phyloP scores from a whole-genome alignment of 2,329 filamentous ascomycete species.

The Phialocephala sp. region DNA sequence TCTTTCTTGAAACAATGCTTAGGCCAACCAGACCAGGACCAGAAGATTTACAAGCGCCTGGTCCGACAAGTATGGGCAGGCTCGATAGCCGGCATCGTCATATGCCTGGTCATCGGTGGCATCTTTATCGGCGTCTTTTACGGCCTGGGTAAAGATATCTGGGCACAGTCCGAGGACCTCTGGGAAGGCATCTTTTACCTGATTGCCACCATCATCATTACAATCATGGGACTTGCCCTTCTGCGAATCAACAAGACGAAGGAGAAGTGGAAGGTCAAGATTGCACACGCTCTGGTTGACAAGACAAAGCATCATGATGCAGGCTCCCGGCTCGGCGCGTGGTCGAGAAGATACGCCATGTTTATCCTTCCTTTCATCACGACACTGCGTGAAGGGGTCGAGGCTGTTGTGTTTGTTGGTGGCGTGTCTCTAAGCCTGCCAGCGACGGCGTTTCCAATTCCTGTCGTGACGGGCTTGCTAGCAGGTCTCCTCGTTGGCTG shows the following conservation, averaged over 20 bases:
- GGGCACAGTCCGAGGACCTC: slow-evolving; percentile 70
- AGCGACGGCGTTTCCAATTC: background rate
- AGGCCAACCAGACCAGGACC: slow-evolving; percentile 64
- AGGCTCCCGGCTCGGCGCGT: slow-evolving; percentile 33
- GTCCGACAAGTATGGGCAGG: slow-evolving; percentile 67
- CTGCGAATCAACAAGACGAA: slow-evolving; percentile 80
- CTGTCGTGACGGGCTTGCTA: background rate
- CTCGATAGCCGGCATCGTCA: slow-evolving; percentile 54
- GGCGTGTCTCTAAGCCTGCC: background rate
- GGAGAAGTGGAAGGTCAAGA: slow-evolving; percentile 83
- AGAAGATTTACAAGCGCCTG: slow-evolving; percentile 66
- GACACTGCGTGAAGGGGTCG: background rate
- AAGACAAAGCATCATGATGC: slow-evolving; percentile 45
- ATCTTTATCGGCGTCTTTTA: slow-evolving; percentile 51
- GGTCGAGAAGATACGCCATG: background rate
- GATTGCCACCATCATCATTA: slow-evolving; percentile 78
- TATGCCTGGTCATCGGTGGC: slow-evolving; percentile 59
- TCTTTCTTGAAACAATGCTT: slow-evolving; percentile 82
- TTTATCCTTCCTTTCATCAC: background rate
- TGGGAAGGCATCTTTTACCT: slow-evolving; percentile 81
- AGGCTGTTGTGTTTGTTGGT: background rate
- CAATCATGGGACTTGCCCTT: slow-evolving; percentile 77
- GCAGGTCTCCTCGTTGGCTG: slow-evolving; percentile 62
- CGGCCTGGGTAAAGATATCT: slow-evolving; percentile 66
- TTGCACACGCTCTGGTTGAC: slow-evolving; percentile 66